These are phyloP conservation scores for Phascolomyces articulosus DNA, from an alignment of 371 early-diverging fungal species.

Conservation along the genomic window DNA sequence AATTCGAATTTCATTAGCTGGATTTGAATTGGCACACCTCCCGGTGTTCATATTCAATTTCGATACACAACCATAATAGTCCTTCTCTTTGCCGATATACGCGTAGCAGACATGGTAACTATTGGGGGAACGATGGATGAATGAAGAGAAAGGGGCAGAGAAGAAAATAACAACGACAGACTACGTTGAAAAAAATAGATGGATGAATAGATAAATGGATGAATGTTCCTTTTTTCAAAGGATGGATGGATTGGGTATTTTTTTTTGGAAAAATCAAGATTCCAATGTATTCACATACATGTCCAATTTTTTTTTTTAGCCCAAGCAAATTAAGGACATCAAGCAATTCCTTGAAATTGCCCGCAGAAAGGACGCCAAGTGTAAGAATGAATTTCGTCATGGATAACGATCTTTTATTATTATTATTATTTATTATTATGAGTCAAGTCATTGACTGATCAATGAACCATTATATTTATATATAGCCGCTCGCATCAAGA, in stretches of 20 bases:
- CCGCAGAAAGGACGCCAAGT: constrained; percentile 94
- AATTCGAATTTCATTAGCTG: neutral
- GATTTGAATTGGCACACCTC: neutral
- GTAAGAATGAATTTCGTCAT: constrained; percentile 41
- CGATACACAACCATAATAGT: neutral
- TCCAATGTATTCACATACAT: neutral
- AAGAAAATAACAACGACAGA: too few species aligned
- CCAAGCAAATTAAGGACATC: constrained; percentile 97
- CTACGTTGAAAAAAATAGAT: neutral
- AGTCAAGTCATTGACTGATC: too few species aligned
- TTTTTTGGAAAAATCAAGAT: neutral
- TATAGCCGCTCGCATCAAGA: constrained; percentile 97
- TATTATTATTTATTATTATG: neutral
- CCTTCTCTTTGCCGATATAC: neutral
- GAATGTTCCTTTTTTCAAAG: neutral
- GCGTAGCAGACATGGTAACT: constrained; percentile 3
- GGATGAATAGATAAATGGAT: neutral
- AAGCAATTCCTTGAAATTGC: constrained; percentile 97
- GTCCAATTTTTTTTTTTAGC: constrained; percentile 51
- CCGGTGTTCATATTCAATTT: neutral
- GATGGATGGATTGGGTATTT: neutral
- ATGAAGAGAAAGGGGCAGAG: neutral
- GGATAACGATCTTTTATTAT: neutral
- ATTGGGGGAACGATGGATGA: neutral
- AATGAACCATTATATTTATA: too few species aligned